Evolutionary conservation across 192 early-diverging fungal genomes (phyloP).

Genomic region (Coemansia interrupta): DNA sequence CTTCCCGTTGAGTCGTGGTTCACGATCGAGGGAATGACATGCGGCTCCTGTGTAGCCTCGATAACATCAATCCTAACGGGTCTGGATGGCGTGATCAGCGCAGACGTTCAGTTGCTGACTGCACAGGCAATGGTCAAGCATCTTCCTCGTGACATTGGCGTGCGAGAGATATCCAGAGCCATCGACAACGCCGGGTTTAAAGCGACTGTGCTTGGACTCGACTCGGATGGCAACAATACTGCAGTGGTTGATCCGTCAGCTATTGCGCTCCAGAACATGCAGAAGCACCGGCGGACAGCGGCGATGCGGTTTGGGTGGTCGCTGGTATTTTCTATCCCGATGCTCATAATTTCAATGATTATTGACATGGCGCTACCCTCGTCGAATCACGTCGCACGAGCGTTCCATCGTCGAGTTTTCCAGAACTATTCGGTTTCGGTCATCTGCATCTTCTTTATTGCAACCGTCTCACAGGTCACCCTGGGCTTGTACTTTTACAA

Average conservation of each 20-base stretch:
- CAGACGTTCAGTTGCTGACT: constrained; percentile 74
- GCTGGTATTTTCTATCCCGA: constrained; percentile 73
- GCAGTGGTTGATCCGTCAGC: constrained; percentile 57
- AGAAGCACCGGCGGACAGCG: constrained; percentile 74
- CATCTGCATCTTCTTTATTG: constrained; percentile 64
- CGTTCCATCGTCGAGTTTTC: constrained; percentile 43
- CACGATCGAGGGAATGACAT: constrained; percentile 87
- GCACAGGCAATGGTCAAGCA: constrained; percentile 70
- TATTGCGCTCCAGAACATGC: constrained; percentile 69
- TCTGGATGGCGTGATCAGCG: constrained; percentile 63
- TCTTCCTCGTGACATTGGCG: constrained; percentile 60
- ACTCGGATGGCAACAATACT: constrained; percentile 19
- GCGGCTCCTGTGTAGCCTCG: constrained; percentile 82
- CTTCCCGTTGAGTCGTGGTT: constrained; percentile 42
- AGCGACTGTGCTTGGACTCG: constrained; percentile 44
- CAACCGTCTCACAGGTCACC: constrained; percentile 85
- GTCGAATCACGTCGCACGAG: constrained; percentile 29
- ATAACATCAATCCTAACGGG: constrained; percentile 69
- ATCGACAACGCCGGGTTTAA: constrained; percentile 76
- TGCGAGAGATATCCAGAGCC: constrained; percentile 73
- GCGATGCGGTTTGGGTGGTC: constrained; percentile 59
- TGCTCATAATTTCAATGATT: constrained; percentile 60
- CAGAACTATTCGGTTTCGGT: constrained; percentile 37
- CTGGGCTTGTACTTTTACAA: constrained; percentile 78
- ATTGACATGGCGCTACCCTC: constrained; percentile 54